Base-by-base conservation (phyloP, 495 filamentous ascomycete species). In the Neurospora sublineolata region DNA sequence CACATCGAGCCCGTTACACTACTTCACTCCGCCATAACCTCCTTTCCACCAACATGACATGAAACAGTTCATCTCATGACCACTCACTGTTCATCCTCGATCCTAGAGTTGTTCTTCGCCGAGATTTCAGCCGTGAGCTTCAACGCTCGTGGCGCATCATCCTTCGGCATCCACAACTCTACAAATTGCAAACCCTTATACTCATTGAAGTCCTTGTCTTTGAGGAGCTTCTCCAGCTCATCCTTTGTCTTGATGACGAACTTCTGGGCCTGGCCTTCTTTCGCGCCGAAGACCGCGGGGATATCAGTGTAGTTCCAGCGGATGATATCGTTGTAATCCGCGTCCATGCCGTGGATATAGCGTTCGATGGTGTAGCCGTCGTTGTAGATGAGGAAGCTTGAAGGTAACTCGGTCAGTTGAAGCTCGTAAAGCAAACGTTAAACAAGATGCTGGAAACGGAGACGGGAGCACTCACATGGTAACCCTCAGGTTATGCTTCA, bases 101-200 rank as follows among this genome's bases (percentile, higher is more conserved):
- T 73, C 74, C 77, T 79, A 11, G 83, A 80, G 76, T 87, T 87
- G 41, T 75, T 82, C 82, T 83, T 88, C 9, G 89, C 88, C 77
- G 92, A 91, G 4, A 86, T 85, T 77, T 87, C 85, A 5, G 93
- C 91, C 37, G 92, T 90, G 67, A 90, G 84, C 76, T 89, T 90
- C 80, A 97, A 77, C 23, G 86, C 89, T 67, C 84, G 79, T 0
- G 93, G 94, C 33, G 92, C 89, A 80, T 97, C 94, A 70, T 93
- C 86, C 79, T 88, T 90, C 20, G 89, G 89, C 88, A 97, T 94
- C 77, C 93, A 93, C 68, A 97, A 70, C 82, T 97, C 94, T 36
- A 97, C 94, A 79, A 97, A 86, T 83, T 94, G 80, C 68, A 85
- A 64, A 42, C 75, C 80, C 33, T 78, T 76, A 37, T 83, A 77